Conservation (phyloP, 305 asterid genomes). For the Fraxinus baroniana region DNA sequence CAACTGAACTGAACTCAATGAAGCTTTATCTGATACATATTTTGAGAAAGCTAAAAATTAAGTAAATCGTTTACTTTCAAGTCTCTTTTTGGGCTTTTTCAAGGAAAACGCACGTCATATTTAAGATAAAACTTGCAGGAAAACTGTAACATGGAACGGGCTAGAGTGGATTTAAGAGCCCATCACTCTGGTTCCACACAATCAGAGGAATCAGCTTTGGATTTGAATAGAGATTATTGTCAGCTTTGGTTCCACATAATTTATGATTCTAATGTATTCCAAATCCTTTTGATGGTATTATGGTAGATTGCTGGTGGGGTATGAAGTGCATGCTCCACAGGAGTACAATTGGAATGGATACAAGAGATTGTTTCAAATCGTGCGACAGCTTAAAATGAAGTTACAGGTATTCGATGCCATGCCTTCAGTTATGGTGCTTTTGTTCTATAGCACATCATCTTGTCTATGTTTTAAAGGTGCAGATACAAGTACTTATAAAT, state of each 20-base stretch:
- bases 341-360: constrained; percentile 85
- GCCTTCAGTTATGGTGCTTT: background rate
- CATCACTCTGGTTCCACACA: constrained; percentile 66
- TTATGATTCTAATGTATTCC: background rate
- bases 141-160: constrained; percentile 47
- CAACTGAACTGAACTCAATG: background rate
- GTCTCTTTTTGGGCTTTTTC: constrained; percentile 3
- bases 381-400: constrained; percentile 68
- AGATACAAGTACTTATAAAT: constrained; percentile 5
- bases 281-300: constrained; percentile 37
- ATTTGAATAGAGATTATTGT: constrained; percentile 63
- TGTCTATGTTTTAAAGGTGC: background rate
- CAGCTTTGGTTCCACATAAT: too few species aligned
- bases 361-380: constrained; percentile 68
- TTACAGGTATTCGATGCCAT: constrained; percentile 24
- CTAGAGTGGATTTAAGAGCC: constrained; percentile 53
- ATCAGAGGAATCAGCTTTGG: constrained; percentile 76
- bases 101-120: background rate
- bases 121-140: constrained; percentile 34
- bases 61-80: background rate
- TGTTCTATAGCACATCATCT: background rate
- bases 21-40: background rate
- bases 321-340: constrained; percentile 76
- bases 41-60: constrained; percentile 3
- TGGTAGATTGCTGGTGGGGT: constrained; percentile 85